A percentile compares a stretch with the other conserved stretches of the same genome.
These are phyloP conservation scores for Kwoniella shandongensis DNA, from an alignment of 768 basidiomycete species.

Conservation along the genomic window DNA sequence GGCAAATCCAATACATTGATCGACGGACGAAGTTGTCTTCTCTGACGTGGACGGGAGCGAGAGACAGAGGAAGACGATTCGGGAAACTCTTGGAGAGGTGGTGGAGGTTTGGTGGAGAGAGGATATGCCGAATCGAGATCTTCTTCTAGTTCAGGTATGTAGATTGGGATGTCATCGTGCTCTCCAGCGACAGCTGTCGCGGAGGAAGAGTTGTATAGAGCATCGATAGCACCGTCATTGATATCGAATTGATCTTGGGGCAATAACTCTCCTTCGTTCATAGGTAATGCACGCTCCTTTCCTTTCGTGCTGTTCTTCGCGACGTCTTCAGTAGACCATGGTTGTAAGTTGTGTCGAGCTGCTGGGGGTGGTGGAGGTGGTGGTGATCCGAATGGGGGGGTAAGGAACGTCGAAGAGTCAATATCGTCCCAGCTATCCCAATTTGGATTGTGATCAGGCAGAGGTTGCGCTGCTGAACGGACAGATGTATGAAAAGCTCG, in stretches of 20 bases:
- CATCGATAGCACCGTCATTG: neutral
- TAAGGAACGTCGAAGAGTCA: neutral
- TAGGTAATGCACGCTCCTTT: neutral
- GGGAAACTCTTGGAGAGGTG: neutral
- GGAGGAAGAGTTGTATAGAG: neutral
- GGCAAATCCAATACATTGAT: neutral
- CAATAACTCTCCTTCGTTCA: neutral
- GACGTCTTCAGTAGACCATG: neutral
- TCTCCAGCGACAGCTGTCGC: neutral
- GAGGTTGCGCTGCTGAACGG: neutral
- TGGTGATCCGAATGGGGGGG: neutral
- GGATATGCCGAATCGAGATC: neutral
- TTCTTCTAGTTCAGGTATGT: neutral
- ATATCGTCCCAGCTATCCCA: neutral
- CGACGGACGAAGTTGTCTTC: too few species aligned
- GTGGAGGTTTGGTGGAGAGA: neutral
- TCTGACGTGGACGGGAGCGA: neutral
- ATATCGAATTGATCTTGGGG: neutral
- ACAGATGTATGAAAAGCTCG: slow-evolving; percentile 8
- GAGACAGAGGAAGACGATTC: neutral
- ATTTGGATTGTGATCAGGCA: slow-evolving; percentile 11
- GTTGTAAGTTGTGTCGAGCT: neutral
- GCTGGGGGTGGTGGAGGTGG: neutral
- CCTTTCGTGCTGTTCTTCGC: too few species aligned
- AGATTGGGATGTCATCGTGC: neutral